Base-by-base conservation (phyloP, 345 rosid species). In the Cochlearia excelsa region DNA sequence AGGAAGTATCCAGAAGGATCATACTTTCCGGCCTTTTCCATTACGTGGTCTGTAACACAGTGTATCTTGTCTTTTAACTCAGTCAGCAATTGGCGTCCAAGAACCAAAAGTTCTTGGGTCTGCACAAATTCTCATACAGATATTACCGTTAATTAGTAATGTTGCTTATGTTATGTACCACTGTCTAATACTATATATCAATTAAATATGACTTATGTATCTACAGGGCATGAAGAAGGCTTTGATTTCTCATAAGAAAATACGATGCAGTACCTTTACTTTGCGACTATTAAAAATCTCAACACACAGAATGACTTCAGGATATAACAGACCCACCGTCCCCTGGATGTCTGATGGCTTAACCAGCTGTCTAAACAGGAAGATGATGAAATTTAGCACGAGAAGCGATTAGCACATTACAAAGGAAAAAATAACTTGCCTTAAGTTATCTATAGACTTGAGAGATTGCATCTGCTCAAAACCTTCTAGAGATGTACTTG, bases 1-100 rank as follows among this genome's bases (percentile, higher is more conserved):
- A 88, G 84, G 71, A 92, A 88, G 80, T 83, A 92, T 68, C 97
- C 97, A 28, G 97, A 92, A 33, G 87, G 85, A 80, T 84, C 88
- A 23, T 81, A 69, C 55, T 30, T 66, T 28, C 78, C 84, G 30
- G 93, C 86, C 78, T 78, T 88, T 62, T 67, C 78, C 99, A 85
- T 89, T 75, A 78, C 61, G 57, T 82, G 84, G 68, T 89, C 94
- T 10, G 84, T 80, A 68, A 57, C 50, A 77, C 95, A 93, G 71
- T 76, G 81, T 51, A 93, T 93, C 75, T 74, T 82, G 78, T 92
- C 97, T 74, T 77, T 84, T 59, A 86, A 59, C 64, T 81, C 91
- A 46, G 89, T 82, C 75, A 92, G 74, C 27, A 29, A 34, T 72
- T 92, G 96, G 49, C 68, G 51, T 64, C 96, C 95, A 6, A 92